Evolutionary conservation across 345 rosid species (phyloP).

Genomic region (Eucalyptus regnans): DNA sequence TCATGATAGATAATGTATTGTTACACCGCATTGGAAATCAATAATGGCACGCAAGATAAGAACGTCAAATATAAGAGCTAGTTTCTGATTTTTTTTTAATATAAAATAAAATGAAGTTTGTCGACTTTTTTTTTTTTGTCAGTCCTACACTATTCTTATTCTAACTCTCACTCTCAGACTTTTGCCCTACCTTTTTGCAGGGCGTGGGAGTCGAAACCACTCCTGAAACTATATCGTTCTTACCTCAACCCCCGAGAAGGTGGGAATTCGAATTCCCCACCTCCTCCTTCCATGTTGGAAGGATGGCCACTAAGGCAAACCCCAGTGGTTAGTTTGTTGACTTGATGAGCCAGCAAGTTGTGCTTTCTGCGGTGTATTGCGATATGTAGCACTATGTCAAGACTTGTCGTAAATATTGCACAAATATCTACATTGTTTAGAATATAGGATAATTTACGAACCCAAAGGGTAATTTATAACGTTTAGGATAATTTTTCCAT

Average conservation of each 20-base stretch:
- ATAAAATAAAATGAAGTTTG: neutral
- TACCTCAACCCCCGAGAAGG: too few relatives aligned
- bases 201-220: too few relatives aligned
- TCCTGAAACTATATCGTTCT: too few relatives aligned
- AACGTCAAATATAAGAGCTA: neutral
- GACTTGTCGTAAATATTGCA: neutral
- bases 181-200: too few relatives aligned
- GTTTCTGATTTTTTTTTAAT: neutral
- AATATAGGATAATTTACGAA: neutral
- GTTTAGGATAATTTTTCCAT: neutral
- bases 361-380: neutral
- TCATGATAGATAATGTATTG: neutral
- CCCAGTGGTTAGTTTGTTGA: too few relatives aligned
- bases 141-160: too few relatives aligned
- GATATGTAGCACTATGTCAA: neutral
- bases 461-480: neutral
- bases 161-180: too few relatives aligned
- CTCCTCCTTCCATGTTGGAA: too few relatives aligned
- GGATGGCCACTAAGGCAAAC: too few relatives aligned
- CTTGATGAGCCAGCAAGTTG: neutral
- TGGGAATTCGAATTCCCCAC: too few relatives aligned
- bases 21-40: fast-evolving
- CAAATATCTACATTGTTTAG: neutral
- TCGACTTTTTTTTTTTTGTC: too few relatives aligned
- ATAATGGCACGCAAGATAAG: neutral